Base-by-base conservation (phyloP, 768 basidiomycete genomes). In the Hericium erinaceus region DNA sequence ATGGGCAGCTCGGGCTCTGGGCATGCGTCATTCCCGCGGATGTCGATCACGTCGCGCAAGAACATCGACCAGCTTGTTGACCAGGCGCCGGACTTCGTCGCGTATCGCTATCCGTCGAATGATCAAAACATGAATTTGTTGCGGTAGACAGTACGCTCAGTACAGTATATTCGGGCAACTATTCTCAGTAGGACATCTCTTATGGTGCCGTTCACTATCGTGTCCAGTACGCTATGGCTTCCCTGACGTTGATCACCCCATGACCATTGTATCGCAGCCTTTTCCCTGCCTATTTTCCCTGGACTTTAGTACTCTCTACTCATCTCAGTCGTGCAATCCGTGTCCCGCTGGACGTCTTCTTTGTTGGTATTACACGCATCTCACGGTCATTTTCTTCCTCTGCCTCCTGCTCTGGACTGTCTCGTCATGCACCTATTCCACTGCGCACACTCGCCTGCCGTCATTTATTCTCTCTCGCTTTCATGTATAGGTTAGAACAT, bases 21-120 rank as follows among this genome's bases (percentile, higher is more conserved):
- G 70, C 37, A 68, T 10, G 57, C 59, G 24, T 26, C 49, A 1
- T 66, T 66, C 20, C 73, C 81, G 51, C 77, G 86, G 54, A 75
- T 83, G 75, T 87, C 86, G 44, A 73, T 62, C 61, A 55, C 77
- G 10, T 84, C 85, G 16, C 79, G 84, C 57, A 90, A 83, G 73
- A 82, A 82, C 50, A 75, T 90, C 56, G 87, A 89, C 64, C 82
- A 85, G 63, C 76, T 89, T 20, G 88, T 93, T n/a, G 78, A 85
- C n/a, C 91, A 89, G 70, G 89, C 91, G 67, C 70, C 80, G 3
- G 87, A 92, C 16, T 92, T 93, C 66, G 83, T 92, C 59, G 88
- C 90, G 3, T 92, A 92, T 68, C 82, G 90, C 41, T 93, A 93
- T 69, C 91, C 91, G 7, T 91, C 89, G 13, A 80, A 77, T 61